Conservation (phyloP, 345 rosid genomes). For the Bruguiera parviflora region DNA sequence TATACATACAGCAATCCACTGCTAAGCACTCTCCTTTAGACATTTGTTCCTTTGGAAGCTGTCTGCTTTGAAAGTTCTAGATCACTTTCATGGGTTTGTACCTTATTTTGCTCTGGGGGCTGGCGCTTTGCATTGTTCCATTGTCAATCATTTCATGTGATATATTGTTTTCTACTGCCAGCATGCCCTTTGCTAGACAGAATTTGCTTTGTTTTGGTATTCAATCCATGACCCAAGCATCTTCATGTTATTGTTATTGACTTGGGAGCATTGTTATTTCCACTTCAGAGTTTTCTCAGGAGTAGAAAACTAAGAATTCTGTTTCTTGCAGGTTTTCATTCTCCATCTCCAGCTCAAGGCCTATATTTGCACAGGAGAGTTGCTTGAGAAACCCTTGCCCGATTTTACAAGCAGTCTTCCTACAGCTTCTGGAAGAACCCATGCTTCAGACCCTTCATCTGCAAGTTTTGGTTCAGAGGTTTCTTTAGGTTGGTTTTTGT, state of each 20-base stretch:
- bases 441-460: slow-evolving; percentile 42
- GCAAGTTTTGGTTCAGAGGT: slow-evolving; percentile 70
- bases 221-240: no score
- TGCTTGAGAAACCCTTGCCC: slow-evolving; percentile 34
- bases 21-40: no score
- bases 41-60: neutral
- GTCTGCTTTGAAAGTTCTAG: neutral
- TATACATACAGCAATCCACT: no score
- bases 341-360: slow-evolving; percentile 62
- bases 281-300: neutral
- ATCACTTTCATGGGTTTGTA: neutral
- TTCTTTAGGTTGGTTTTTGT: slow-evolving; percentile 42
- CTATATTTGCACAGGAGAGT: slow-evolving; percentile 35
- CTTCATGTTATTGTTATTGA: neutral
- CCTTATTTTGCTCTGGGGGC: neutral
- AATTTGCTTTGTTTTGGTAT: no score
- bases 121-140: neutral
- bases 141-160: neutral
- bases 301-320: slow-evolving; percentile 15
- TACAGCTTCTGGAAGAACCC: slow-evolving; percentile 34
- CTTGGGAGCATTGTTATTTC: neutral
- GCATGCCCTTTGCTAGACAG: no score
- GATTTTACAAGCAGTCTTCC: slow-evolving; percentile 20
- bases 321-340: slow-evolving; percentile 39
- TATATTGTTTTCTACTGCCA: neutral